These are phyloP conservation scores for Cadophora sp. DNA, from an alignment of 2,329 filamentous ascomycete species.

Conservation along the genomic window DNA sequence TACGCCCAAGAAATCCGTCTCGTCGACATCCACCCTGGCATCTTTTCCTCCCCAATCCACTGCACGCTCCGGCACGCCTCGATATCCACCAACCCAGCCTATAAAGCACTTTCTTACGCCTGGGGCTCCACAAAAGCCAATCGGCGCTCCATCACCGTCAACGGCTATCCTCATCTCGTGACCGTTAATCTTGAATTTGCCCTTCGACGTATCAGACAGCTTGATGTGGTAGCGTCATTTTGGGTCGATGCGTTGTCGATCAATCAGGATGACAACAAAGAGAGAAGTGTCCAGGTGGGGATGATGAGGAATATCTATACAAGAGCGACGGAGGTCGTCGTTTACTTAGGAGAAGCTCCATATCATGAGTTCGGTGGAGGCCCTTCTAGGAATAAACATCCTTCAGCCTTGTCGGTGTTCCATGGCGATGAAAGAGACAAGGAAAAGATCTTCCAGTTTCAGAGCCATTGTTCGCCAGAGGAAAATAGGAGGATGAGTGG, in stretches of 20 bases:
- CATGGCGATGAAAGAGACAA: conserved; percentile 6
- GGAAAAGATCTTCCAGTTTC: not conserved
- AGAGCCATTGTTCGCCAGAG: not conserved
- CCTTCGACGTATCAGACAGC: conserved; percentile 14
- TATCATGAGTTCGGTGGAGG: not conserved
- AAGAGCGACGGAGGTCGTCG: conserved; percentile 1
- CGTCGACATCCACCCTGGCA: not conserved
- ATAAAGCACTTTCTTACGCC: conserved; percentile 27
- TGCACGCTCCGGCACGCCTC: conserved; percentile 6
- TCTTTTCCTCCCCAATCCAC: not conserved
- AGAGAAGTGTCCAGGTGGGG: conserved; percentile 21
- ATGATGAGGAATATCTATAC: conserved; percentile 26
- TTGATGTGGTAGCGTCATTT: not conserved
- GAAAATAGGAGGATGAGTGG: not conserved
- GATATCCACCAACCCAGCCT: not conserved
- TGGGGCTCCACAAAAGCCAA: conserved; percentile 15
- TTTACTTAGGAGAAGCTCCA: conserved; percentile 23
- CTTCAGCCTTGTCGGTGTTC: not conserved
- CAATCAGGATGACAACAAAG: conserved; percentile 21
- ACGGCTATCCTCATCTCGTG: conserved; percentile 7
- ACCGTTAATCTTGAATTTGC: conserved; percentile 24
- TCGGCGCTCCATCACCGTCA: conserved; percentile 8
- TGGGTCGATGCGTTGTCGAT: conserved; percentile 22
- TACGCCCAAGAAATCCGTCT: not conserved
- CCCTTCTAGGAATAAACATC: not conserved